Base-by-base conservation (phyloP, 2,329 filamentous ascomycete genomes). In the Colletotrichum acutatum region DNA sequence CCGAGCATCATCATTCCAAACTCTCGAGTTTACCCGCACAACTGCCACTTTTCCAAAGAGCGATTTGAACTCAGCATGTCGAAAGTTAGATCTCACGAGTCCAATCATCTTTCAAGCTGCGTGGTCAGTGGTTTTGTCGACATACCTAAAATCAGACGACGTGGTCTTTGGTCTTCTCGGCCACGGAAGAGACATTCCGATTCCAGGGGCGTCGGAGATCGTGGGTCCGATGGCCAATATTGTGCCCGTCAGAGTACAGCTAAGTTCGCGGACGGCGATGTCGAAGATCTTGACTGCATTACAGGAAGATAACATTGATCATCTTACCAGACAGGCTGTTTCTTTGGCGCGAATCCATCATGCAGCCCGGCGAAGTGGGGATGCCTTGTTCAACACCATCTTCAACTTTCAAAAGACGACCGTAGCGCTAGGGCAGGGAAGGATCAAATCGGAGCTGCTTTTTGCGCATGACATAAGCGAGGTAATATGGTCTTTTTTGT, bases 71-170 rank as follows among this genome's bases (percentile, higher is more conserved):
- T 16, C 28, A 2, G 28, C 53, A 1, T 68, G 53, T 4, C 37
- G 66, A 4, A 46, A 32, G 4, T 52, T 86, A 0, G 90, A 91
- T 19, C 86, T 93, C n/a, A 94, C 94, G 0, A 80, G 97, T 12
- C 94, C 97, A 79, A 91, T 92, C 2, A 88, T 91, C 2, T 89
- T 94, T 0, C 93, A 97, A 79, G 92, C 91, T 2, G 90, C 94
- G 1, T 98, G 95, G 95, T 88, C 92, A 2, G 87, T 91, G 9
- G 78, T 98, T 0, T 85, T 98, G 0, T 87, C 93, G 0, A 89
- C 91, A 0, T 98, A 98, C 77, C 87, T 92, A 14, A 95, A 95
- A 1, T 94, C 98, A 77, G 78, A 84, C 1, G 87, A 87, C 5
- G 91, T 97, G 0, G 91, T 92, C 0, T 97, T 97, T 79, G 96